These are phyloP conservation scores for Sapria himalayana DNA, from an alignment of 345 rosid genomes.

Conservation along the genomic window DNA sequence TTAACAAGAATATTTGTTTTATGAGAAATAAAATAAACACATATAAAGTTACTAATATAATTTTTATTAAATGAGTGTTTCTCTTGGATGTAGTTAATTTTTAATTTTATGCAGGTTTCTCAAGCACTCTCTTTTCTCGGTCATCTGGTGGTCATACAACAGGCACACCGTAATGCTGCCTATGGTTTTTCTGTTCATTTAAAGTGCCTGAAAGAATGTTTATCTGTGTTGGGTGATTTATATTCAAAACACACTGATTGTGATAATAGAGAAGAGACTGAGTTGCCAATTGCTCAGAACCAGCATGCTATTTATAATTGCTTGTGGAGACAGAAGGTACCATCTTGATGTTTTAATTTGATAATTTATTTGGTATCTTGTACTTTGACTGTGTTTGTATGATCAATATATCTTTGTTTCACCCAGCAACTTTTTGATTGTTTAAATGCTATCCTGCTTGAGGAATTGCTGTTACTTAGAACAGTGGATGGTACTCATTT, in stretches of 20 bases:
- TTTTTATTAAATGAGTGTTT: not conserved
- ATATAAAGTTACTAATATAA: too few species aligned
- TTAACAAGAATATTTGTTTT: too few species aligned
- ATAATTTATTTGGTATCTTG: not conserved
- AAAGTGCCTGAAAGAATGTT: conserved; percentile 21
- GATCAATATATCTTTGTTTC: not conserved
- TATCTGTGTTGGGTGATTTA: conserved; percentile 20
- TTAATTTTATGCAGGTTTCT: conserved; percentile 31
- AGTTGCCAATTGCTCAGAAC: conserved; percentile 26
- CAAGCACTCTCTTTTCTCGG: conserved; percentile 53
- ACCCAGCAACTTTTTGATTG: conserved; percentile 62
- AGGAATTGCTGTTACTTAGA: conserved; percentile 39
- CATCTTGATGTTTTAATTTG: conserved; percentile 3
- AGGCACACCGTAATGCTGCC: conserved; percentile 41
- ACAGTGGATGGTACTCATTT: conserved; percentile 34
- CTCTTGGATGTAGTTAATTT: too few species aligned
- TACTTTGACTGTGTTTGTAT: not conserved
- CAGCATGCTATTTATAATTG: conserved; percentile 29
- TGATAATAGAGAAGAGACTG: conserved; percentile 10
- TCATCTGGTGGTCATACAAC: conserved; percentile 65
- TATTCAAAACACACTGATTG: conserved; percentile 12
- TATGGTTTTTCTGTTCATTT: conserved; percentile 35
- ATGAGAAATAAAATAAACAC: too few species aligned
- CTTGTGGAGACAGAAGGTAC: conserved; percentile 78
- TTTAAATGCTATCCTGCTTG: conserved; percentile 25